Evolutionary conservation across 495 filamentous ascomycete species (phyloP), one percentile per base, ranked within the genome.

Genomic region (Lichenothelia convexa): DNA sequence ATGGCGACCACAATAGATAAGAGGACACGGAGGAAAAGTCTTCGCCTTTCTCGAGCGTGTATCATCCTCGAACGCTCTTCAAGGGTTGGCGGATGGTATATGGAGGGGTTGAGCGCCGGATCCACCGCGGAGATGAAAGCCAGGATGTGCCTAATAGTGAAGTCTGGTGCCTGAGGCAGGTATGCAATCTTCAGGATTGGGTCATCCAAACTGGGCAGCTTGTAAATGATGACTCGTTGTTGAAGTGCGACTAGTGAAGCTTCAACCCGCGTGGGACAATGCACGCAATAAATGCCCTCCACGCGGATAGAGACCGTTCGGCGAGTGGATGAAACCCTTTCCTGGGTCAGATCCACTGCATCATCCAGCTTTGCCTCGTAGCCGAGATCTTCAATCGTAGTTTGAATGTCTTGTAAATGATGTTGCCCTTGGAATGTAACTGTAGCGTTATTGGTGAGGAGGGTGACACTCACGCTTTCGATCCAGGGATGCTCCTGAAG

Each of bases 231-330:
- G n/a, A 76, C 30, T 17, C 29, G 36, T 13, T 57, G 54, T 1
- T 64, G 60, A 18, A 75, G 64, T 12, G 44, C 44, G 17, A 52
- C 55, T 26, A 64, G 45, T 38, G 91, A 54, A 3, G 62, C 60
- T 2, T 46, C 57, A 12, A 92, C 62, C 21, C 70, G 67, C 6
- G 58, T 55, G 2, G 86, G 78, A 46, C 89, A 94, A 50, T 86
- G 78, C 24, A 72, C 65, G 57, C 87, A 94, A 56, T 78, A 87
- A 68, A 94, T 84, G 27, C 89, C 87, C 27, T 80, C 68, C 27
- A 95, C 65, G 21, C 45, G 62, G 42, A 93, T 73, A 33, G 56
- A 56, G 9, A 86, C 62, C 3, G 69, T 71, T 38, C 85, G 62
- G 17, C 64, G 51, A 12, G 51, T 24, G 18, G 19, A 21, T 24